These are phyloP conservation scores for Solanum peruvianum DNA, from an alignment of 257 asterid species.

Conservation along the genomic window DNA sequence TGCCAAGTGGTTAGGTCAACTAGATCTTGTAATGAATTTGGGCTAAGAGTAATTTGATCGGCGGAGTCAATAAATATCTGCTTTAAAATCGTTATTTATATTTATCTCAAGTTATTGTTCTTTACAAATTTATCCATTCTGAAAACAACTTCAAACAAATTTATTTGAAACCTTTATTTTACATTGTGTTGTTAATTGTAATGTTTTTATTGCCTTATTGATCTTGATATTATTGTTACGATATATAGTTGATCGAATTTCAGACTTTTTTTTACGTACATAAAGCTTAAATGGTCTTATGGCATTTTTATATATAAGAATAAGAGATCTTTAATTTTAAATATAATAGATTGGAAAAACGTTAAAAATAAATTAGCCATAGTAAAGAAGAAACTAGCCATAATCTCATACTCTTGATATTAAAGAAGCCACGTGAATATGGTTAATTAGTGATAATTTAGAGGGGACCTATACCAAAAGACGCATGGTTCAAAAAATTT, in stretches of 20 bases:
- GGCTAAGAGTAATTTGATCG: neutral
- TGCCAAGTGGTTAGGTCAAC: neutral
- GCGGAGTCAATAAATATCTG: neutral
- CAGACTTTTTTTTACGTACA: neutral
- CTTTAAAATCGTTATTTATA: neutral
- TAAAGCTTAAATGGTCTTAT: neutral
- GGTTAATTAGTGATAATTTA: neutral
- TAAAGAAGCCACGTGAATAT: neutral
- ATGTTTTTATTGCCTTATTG: neutral
- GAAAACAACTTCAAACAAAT: neutral
- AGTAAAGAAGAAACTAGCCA: neutral
- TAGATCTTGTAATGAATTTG: neutral
- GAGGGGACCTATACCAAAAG: neutral
- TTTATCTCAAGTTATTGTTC: neutral
- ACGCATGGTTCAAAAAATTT: neutral
- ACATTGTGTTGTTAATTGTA: neutral
- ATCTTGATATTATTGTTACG: neutral
- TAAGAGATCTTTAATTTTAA: too few relatives aligned
- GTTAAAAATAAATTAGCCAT: neutral
- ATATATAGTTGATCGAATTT: neutral
- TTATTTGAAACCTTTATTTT: neutral
- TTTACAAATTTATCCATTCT: neutral
- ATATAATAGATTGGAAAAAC: too few relatives aligned
- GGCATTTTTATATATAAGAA: too few relatives aligned
- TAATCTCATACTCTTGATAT: neutral